A percentile compares a stretch with the other conserved stretches of the same genome.
These are phyloP conservation scores for Trametes sanguinea DNA, from an alignment of 768 basidiomycete species.

Conservation along the genomic window DNA sequence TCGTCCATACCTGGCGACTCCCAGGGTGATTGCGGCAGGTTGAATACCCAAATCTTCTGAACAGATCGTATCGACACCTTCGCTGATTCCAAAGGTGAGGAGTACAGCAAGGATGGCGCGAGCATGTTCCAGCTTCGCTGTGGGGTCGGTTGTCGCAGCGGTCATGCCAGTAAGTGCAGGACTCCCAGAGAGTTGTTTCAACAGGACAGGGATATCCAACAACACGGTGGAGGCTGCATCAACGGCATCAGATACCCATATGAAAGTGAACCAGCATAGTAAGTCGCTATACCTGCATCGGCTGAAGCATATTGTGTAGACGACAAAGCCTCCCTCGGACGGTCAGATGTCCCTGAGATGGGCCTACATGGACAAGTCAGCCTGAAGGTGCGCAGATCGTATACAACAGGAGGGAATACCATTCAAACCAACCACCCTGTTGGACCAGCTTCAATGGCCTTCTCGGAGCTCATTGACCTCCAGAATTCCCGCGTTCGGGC, in stretches of 20 bases:
- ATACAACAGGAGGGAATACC: constrained; percentile 46
- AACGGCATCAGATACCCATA: neutral
- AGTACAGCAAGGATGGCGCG: constrained; percentile 62
- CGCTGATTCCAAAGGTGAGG: constrained; percentile 69
- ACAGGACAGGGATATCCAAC: constrained; percentile 31
- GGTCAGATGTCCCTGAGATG: neutral
- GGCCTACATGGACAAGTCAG: neutral
- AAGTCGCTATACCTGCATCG: constrained; percentile 28
- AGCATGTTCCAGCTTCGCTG: constrained; percentile 51
- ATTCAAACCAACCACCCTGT: constrained; percentile 71
- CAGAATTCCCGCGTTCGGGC: constrained; percentile 79
- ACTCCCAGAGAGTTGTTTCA: constrained; percentile 19
- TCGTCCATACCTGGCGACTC: neutral
- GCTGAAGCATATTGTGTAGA: neutral
- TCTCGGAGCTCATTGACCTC: constrained; percentile 75
- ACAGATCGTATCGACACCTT: constrained; percentile 71
- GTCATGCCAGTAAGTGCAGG: constrained; percentile 5
- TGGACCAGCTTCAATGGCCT: constrained; percentile 75
- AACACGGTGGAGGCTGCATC: constrained; percentile 34
- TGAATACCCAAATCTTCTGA: constrained; percentile 50
- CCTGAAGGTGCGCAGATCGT: no score
- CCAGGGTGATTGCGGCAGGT: neutral
- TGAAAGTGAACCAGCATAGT: neutral
- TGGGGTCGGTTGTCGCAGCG: constrained; percentile 37
- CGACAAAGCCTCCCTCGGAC: neutral